Evolutionary conservation across 2,329 filamentous ascomycete species (phyloP), one percentile per base, ranked within the genome.

Genomic region (Pseudogymnoascus sp.): DNA sequence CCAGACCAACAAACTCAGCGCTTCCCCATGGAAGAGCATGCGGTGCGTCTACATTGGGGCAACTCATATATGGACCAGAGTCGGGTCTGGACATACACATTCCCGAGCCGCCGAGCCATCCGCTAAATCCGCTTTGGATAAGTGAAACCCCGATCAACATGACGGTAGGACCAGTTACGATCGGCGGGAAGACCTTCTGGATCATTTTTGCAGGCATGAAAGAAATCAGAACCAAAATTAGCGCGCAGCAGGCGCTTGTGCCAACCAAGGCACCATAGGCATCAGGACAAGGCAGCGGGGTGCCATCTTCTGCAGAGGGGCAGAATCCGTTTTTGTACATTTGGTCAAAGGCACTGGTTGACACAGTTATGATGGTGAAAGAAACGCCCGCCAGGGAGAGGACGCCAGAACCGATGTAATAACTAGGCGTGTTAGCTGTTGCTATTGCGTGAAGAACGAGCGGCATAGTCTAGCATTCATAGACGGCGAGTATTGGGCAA

Each of bases 71-170:
- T 13, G 81, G 82, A 4, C 75, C 73, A 2, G 76, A 67, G 71
- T 65, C 78, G 73, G 70, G 86, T 70, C 60, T 77, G 8, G 65
- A 76, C 59, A 80, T 76, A 66, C 85, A 87, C 5, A 75, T 73
- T 2, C 89, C 89, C 42, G 81, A 84, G 33, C 90, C 90, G 16
- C 90, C 90, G 62, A 88, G 88, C 90, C 90, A 93, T 75, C 88
- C 83, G 73, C 87, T 76, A 75, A 93, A 89, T 11, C 85, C 86
- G 62, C 81, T 82, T 59, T 80, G 72, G 65, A 90, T 82, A 16
- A 89, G 78, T 35, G 82, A 82, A 29, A 88, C 81, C 16, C 87
- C 87, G 65, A 90, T 88, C 33, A 89, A 78, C 66, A 86, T 79
- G 40, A 89, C 83, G 0, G 86, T 86, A 2, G 85, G 85, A 2